Evolutionary conservation across 2,329 filamentous ascomycete species (phyloP), one percentile per base, ranked within the genome.

Genomic region (Botryotinia convoluta): DNA sequence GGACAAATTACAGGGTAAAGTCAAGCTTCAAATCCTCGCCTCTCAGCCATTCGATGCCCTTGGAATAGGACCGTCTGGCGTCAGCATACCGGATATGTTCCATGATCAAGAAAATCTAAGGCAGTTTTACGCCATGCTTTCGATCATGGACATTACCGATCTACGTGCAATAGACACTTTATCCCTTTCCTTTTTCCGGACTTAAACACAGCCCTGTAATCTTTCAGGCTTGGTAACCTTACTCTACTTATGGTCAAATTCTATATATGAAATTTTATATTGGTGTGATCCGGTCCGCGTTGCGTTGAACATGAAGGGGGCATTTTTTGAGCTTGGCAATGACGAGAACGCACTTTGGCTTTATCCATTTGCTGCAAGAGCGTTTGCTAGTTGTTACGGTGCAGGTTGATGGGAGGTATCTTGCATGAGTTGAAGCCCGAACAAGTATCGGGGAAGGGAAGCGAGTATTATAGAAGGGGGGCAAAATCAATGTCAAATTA

Each of bases 51-150:
- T n/a, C 63, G 63, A 65, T 65, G 32, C 44, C 44, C 42, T 63
- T 44, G 61, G 62, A 48, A 63, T 44, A 45, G 29, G 44, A 67
- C 44, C 63, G 44, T 37, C 44, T 32, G 63, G 32, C 32, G 44
- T 67, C 63, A 67, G 45, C 64, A 29, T 42, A 57, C 35, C 64
- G 64, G 48, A 68, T 68, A 42, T 68, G 64, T 57, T 42, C 48
- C 48, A 68, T 57, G 48, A 18, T 18, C 26, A 57, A 35, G 35
- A 37, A 57, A 57, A 57, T 57, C 64, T 39, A 22, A 29, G 14
- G 32, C n/a, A 39, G 64, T 16, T 54, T 14, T 22, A 54, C 18
- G 35, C 64, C 26, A 20, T 54, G 64, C 26, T 37, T 6, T 51
- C 64, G 45, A 39, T 68, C 22, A 51, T 67, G 20, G 35, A 48